Base-by-base conservation (phyloP, 1,139 yeast genomes). In the Taiozyma onychis region DNA sequence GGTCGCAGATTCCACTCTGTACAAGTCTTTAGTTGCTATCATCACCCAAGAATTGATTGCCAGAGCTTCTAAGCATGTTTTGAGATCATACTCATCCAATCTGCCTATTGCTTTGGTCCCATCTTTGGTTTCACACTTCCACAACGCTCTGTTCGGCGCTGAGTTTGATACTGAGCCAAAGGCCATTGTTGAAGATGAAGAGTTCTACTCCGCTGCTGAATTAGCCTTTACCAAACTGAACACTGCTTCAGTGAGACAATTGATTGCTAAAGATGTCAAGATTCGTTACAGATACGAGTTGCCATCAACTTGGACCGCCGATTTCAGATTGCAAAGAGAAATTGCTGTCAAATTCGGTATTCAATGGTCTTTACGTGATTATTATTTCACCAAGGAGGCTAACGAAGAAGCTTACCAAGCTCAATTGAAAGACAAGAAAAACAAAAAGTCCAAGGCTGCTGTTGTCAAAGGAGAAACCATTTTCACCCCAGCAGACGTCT, bases 321-420 rank as follows among this genome's bases (percentile, higher is more conserved):
- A 77, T 16, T 57, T 70, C 30, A 77, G 78, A 52, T 65, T 89
- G 49, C 73, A 88, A 64, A 81, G 93, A 70, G 89, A 85, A 56
- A 75, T 90, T 54, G 83, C 96, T 16, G 63, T 75, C 50, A 85
- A 87, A 68, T 80, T 84, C 58, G 99, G 99, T 70, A 80, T 93
- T 52, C 99, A 93, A 72, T 85, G 96, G 88, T 71, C 73, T 22
- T 65, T 68, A 53, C 70, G 68, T 53, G 63, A 65, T 13, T 71
- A 71, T 53, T 66, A 57, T 56, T 71, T 67, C 57, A 74, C 80
- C 42, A 64, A 65, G 48, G 79, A 74, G 47, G 70, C 69, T 28
- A 74, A 77, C 53, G 80, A 75, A 45, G 60, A 61, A 8, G 71
- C 66, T 44, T 51, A 50, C n/a, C 48, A 51, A 39, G 43, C 52